Percentiles rank a stretch among this genome's conserved stretches.
Evolutionary conservation across 345 rosid genomes (phyloP).

Genomic region (Eutrema heterophyllum): DNA sequence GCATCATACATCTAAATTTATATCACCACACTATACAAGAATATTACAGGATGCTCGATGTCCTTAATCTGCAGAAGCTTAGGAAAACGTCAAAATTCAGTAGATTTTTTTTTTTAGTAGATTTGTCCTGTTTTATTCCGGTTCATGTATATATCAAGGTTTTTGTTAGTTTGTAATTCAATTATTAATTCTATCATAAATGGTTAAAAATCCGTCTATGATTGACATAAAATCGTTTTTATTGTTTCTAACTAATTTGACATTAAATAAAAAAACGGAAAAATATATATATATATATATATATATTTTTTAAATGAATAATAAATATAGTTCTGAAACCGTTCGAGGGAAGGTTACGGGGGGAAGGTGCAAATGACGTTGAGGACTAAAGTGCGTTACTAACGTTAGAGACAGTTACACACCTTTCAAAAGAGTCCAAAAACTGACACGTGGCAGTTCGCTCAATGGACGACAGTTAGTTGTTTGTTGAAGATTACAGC

Average conservation of each 20-base stretch:
- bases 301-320: background rate
- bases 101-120: no score
- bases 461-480: slow-evolving; percentile 29
- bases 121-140: background rate
- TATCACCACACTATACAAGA: background rate
- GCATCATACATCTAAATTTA: background rate
- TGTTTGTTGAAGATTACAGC: slow-evolving; percentile 43
- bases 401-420: slow-evolving; percentile 28
- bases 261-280: background rate
- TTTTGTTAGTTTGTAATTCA: background rate
- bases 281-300: no score
- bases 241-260: slow-evolving; percentile 3
- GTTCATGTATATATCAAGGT: background rate
- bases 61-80: background rate
- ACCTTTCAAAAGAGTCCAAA: background rate
- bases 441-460: slow-evolving; percentile 34
- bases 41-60: background rate
- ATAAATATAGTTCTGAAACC: slow-evolving; percentile 8
- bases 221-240: background rate
- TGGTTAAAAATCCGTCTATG: background rate
- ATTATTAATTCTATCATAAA: background rate
- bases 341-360: slow-evolving; percentile 29
- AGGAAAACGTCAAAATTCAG: background rate
- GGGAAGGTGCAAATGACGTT: slow-evolving; percentile 34
- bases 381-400: slow-evolving; percentile 11